Evolutionary conservation across 257 asterid genomes (phyloP).

Genomic region (Primulina eburnea): DNA sequence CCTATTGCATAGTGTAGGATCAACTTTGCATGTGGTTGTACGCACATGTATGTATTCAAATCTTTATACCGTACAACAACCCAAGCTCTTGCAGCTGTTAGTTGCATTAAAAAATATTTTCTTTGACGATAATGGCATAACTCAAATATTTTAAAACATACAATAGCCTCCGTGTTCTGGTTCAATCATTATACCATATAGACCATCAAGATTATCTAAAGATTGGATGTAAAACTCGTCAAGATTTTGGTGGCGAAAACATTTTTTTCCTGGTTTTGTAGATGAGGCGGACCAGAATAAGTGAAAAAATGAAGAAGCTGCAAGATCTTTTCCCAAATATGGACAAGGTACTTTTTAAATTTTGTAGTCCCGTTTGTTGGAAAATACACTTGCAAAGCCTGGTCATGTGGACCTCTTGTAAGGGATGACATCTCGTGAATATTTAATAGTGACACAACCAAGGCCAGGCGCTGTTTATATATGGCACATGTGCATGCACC

Average conservation of each 20-base stretch:
- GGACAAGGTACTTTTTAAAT: slow-evolving; percentile 63
- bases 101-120: no score
- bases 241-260: background rate
- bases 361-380: slow-evolving; percentile 1
- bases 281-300: slow-evolving; percentile 77
- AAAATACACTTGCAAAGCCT: background rate
- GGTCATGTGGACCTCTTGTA: background rate
- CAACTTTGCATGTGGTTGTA: background rate
- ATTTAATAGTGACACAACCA: background rate
- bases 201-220: background rate
- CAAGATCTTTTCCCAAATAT: slow-evolving; percentile 86
- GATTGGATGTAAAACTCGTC: background rate
- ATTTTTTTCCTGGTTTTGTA: slow-evolving; percentile 23
- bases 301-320: slow-evolving; percentile 86
- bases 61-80: background rate
- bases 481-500: background rate
- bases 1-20: background rate
- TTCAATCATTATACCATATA: background rate
- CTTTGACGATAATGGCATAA: no score
- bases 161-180: no score
- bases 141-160: background rate
- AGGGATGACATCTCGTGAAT: background rate
- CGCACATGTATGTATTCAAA: background rate
- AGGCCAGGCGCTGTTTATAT: no score
- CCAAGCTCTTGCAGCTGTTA: background rate